Evolutionary conservation across 192 early-diverging fungal species (phyloP), one percentile per base, ranked within the genome.

Genomic region (Rhizophagus clarus): DNA sequence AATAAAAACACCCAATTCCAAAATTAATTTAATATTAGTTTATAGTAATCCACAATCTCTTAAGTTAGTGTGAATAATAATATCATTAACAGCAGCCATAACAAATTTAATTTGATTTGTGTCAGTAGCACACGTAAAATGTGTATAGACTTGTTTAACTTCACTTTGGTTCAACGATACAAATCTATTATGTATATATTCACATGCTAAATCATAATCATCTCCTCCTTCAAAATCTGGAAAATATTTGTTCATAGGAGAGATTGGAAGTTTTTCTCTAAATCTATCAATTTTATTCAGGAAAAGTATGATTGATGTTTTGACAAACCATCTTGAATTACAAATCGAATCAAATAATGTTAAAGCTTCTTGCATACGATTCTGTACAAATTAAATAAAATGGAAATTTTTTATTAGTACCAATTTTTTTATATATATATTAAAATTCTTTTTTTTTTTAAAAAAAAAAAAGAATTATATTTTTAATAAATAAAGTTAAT

Each of bases 241-340:
- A 88, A 99, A 99, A 85, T 95, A 99, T 72, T 94, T 92, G 28
- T 84, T 80, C 90, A 99, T 90, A 29, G 96, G 95, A 26, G 92
- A 94, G 49, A 87, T 84, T 45, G 90, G 90, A 69, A 99, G 85
- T 88, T 99, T 99, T 81, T 95, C 92, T 73, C 89, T 90, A 89
- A 99, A 97, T 32, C 96, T 88, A 89, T 99, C 97, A 79, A 99
- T 96, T 87, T 99, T 99, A 92, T 99, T 99, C 71, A 99, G 87
- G 91, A 99, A 99, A 61, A 99, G 88, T 82, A 99, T 99, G 45
- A 99, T 96, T 20, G 96, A 96, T 4, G 97, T 99, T 82, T 96
- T 95, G 32, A 94, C 93, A 75, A 99, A 99, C 97, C 96, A 97
- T 77, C 96, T 89, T 79, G 93, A 94, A 86, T 99, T 99, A 87